Evolutionary conservation across 1,284 basidiomycete species (phyloP).

Genomic region (Coniferiporia weirii): DNA sequence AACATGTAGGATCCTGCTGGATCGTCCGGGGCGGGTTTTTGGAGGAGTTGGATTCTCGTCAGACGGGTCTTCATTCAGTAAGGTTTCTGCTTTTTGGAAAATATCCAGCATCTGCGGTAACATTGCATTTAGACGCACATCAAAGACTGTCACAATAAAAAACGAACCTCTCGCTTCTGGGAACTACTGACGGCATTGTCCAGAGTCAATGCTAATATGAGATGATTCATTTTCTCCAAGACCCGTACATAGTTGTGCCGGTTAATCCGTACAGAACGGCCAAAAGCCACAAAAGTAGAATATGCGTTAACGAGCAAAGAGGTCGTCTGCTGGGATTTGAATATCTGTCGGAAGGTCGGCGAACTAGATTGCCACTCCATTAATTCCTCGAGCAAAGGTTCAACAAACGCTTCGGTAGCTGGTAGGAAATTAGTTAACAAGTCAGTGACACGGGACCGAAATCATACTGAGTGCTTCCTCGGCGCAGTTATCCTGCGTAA

Average conservation of each 20-base stretch:
- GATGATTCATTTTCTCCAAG: constrained; percentile 61
- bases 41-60: not conserved
- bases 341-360: constrained; percentile 60
- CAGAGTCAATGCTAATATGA: constrained; percentile 59
- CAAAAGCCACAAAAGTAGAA: constrained; percentile 45
- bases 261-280: constrained; percentile 34
- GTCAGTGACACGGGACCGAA: constrained; percentile 14
- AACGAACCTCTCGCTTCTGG: constrained; percentile 63
- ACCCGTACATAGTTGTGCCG: constrained; percentile 46
- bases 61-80: constrained; percentile 39
- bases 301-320: constrained; percentile 61
- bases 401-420: constrained; percentile 43
- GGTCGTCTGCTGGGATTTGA: constrained; percentile 63
- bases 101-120: constrained; percentile 49
- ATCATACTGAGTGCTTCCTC: constrained; percentile 23
- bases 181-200: constrained; percentile 50
- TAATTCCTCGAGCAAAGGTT: constrained; percentile 59
- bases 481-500: constrained; percentile 33
- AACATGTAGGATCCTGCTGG: not conserved
- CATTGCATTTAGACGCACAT: not conserved
- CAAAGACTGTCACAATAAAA: not conserved
- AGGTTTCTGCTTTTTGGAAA: constrained; percentile 46
- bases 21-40: not conserved
- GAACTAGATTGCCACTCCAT: constrained; percentile 59
- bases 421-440: constrained; percentile 15